Evolutionary conservation across 2,329 filamentous ascomycete genomes (phyloP).

Genomic region (Fusarium sp.): DNA sequence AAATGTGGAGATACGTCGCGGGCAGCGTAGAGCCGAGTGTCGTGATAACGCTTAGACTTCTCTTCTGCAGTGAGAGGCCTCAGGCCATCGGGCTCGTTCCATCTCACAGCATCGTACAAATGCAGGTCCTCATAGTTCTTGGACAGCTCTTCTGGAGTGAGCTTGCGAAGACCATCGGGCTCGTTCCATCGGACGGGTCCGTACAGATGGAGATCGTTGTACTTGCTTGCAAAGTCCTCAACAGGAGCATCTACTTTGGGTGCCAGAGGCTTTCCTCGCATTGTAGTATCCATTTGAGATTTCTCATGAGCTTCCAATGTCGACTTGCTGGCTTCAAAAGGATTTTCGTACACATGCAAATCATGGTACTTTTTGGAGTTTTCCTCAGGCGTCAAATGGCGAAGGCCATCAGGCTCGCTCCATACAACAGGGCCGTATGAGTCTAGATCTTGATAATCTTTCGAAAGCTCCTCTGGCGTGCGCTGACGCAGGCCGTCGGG

Average conservation of each 20-base stretch:
- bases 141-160: slow-evolving; percentile 48
- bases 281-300: slow-evolving; percentile 43
- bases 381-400: slow-evolving; percentile 43
- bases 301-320: slow-evolving; percentile 43
- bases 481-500: slow-evolving; percentile 45
- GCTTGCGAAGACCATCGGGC: slow-evolving; percentile 51
- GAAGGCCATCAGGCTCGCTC: slow-evolving; percentile 47
- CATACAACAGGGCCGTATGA: slow-evolving; percentile 49
- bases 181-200: slow-evolving; percentile 51
- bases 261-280: slow-evolving; percentile 51
- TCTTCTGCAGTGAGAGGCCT: slow-evolving; percentile 48
- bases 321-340: slow-evolving; percentile 49
- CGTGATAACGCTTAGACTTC: slow-evolving; percentile 52
- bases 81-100: slow-evolving; percentile 51
- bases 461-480: slow-evolving; percentile 48
- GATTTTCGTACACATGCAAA: slow-evolving; percentile 48
- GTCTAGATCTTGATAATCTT: slow-evolving; percentile 53
- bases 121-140: slow-evolving; percentile 53
- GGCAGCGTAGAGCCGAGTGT: slow-evolving; percentile 49
- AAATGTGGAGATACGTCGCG: slow-evolving; percentile 32
- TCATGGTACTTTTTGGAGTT: slow-evolving; percentile 48
- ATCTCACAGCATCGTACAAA: slow-evolving; percentile 48
- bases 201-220: slow-evolving; percentile 56
- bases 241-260: slow-evolving; percentile 47
- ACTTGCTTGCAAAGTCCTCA: slow-evolving; percentile 45